Base-by-base conservation (phyloP, 2,329 filamentous ascomycete species). In the Coniochaeta pulveracea region DNA sequence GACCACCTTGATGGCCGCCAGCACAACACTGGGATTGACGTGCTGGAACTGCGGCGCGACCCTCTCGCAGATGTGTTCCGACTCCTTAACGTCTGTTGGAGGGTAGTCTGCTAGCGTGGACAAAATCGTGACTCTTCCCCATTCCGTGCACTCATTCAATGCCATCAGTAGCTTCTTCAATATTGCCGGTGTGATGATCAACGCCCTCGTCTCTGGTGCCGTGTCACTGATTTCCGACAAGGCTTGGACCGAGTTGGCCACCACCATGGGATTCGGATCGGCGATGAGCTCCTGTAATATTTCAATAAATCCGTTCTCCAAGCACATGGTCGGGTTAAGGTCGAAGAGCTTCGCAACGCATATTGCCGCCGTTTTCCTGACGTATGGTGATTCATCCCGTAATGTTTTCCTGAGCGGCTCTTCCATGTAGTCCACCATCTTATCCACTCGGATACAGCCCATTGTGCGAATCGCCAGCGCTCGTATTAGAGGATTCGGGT, bases 391-490 rank as follows among this genome's bases (percentile, higher is more conserved):
- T 60, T 98, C 91, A 61, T 98, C 91, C 57, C 86, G 78, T 45
- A 98, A 66, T 10, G 91, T 98, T 64, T 98, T 98, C 47, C 91
- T 76, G 41, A 98, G 61, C 10, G 91, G 91, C 51, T 98, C 91
- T 57, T 96, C 91, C 89, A 98, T 96, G 57, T 98, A 98, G 55
- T 98, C 91, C 43, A 96, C 85, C 85, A 98, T 98, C 61, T 98
- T 98, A 47, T 96, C 91, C 36, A 98, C 91, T 36, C 91, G 71
- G 49, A 98, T 96, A 52, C 91, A 96, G 25, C 91, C 91, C 91
- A 98, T 98, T 21, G 91, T 98, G 48, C 91, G 76, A 56, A 98
- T 93, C 35, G 91, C 91, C 33, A 98, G 71, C 33, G 91, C 91
- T 66, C 91, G 72, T 50, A 98, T 85, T 16, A 98, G 72, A 10